phyloP scores from a whole-genome alignment of 2,329 filamentous ascomycete genomes.

The Lasiodiplodia gonubiensis region DNA sequence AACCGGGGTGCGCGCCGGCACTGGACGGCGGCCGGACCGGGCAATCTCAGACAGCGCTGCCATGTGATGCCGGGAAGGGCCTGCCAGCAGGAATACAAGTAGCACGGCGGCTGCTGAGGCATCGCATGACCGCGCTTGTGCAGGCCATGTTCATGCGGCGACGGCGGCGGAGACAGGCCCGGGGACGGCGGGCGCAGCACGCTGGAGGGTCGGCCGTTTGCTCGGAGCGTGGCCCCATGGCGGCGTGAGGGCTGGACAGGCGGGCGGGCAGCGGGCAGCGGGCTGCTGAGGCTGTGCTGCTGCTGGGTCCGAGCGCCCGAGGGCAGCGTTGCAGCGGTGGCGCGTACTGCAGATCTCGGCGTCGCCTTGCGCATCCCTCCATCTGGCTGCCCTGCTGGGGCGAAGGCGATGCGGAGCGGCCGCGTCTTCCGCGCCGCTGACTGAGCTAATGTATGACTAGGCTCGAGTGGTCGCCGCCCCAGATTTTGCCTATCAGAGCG shows the following conservation, averaged over 20 bases:
- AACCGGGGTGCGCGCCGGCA: constrained; percentile 18
- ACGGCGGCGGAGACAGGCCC: neutral
- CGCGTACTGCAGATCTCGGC: constrained; percentile 28
- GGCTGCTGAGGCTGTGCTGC: constrained; percentile 28
- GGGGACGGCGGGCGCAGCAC: constrained; percentile 12
- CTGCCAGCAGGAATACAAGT: constrained; percentile 26
- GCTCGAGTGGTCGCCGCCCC: constrained; percentile 21
- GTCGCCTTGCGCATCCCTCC: constrained; percentile 23
- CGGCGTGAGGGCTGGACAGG: constrained; percentile 7
- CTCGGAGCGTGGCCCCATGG: constrained; percentile 19
- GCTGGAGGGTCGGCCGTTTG: constrained; percentile 6
- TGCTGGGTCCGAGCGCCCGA: neutral
- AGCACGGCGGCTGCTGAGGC: constrained; percentile 29
- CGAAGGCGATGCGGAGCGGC: neutral
- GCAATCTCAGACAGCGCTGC: constrained; percentile 18
- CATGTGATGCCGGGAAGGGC: constrained; percentile 26
- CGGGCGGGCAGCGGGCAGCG: neutral
- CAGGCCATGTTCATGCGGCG: constrained; percentile 21
- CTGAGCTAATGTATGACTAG: constrained; percentile 20
- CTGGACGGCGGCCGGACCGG: constrained; percentile 13
- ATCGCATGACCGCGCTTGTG: constrained; percentile 28
- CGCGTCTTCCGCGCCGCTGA: constrained; percentile 18
- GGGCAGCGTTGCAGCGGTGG: constrained; percentile 24
- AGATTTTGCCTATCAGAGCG: constrained; percentile 25
- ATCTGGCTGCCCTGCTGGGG: constrained; percentile 1